Evolutionary conservation across 768 basidiomycete genomes (phyloP), one percentile per base, ranked within the genome.

Genomic region (Chalciporus pseudorubinellus): DNA sequence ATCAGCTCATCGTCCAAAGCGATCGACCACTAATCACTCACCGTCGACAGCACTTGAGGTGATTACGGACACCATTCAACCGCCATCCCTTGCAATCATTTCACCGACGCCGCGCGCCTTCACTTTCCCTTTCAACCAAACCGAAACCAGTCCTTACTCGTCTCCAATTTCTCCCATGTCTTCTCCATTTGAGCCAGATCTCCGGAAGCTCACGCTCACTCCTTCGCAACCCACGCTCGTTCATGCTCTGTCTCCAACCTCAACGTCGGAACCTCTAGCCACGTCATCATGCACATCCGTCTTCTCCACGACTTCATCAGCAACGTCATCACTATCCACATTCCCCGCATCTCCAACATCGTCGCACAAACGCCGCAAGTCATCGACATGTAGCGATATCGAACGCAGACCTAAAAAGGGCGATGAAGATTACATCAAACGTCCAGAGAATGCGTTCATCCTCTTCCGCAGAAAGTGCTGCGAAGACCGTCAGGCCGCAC

Each of bases 401-500:
- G 82, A 84, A 53, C 80, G 80, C 57, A 59, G 70, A 50, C 70
- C 77, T 9, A 76, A 73, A 67, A 77, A 84, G 74, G 87, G 88
- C 59, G 87, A 89, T 69, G 85, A 86, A 44, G 86, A 87, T 68
- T 90, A 90, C 63, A 82, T 90, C 74, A 89, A 89, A 69, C 82
- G 88, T 39, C 88, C 87, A 2, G 85, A 88, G 71, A 89, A 90
- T 62, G 88, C 88, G 8, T 90, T 90, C 75, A 90, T 90, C 66
- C 78, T 90, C 49, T 90, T 90, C 79, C 81, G 88, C 48, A 79
- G 87, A 59, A 82, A 85, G 61, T 87, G 84, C 70, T 87, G 84
- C 69, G 83, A 86, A 69, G 84, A 87, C 45, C 80, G 83, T 29
- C 82, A 85, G 66, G 71, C 73, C 13, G 77, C 77, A 40, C 74